phyloP scores from a whole-genome alignment of 1,139 yeast species.

The Lodderomyces margitis region DNA sequence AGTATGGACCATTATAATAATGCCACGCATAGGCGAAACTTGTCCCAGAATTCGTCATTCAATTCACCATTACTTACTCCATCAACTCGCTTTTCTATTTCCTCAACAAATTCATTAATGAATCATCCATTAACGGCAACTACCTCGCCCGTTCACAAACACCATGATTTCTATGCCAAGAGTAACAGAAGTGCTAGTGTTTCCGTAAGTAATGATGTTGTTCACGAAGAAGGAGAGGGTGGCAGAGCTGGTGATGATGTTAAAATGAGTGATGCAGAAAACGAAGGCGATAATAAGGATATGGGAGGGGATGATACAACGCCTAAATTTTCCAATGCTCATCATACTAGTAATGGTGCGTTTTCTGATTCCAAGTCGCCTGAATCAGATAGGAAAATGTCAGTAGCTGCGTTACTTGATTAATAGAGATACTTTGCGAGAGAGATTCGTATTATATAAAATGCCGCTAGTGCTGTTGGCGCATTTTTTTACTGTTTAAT shows the following conservation, averaged over 20 bases:
- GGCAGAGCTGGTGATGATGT: slow-evolving; percentile 1
- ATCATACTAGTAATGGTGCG: not conserved
- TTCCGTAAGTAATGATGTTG: not conserved
- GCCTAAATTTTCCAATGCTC: not conserved
- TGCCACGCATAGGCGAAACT: slow-evolving; percentile 25
- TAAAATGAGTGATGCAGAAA: not conserved
- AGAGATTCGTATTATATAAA: not conserved
- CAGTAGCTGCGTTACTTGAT: slow-evolving; percentile 13
- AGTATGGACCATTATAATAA: not conserved
- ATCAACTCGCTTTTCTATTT: slow-evolving; percentile 27
- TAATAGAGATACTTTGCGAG: slow-evolving; percentile 3
- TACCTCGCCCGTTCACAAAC: not conserved
- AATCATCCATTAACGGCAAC: slow-evolving; percentile 8
- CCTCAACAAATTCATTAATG: slow-evolving; percentile 23
- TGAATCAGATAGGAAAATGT: slow-evolving; percentile 8
- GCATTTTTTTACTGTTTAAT: no score
- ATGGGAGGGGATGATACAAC: not conserved
- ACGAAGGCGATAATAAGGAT: not conserved
- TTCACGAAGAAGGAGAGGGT: not conserved
- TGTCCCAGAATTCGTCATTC: slow-evolving; percentile 33
- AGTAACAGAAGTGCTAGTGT: not conserved
- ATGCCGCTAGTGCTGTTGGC: not conserved
- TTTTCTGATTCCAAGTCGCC: not conserved
- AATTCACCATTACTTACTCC: slow-evolving; percentile 31
- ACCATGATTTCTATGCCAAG: not conserved